These are phyloP conservation scores for Vaccinium vitisidaea DNA, from an alignment of 148 eudicot genomes.

Conservation along the genomic window DNA sequence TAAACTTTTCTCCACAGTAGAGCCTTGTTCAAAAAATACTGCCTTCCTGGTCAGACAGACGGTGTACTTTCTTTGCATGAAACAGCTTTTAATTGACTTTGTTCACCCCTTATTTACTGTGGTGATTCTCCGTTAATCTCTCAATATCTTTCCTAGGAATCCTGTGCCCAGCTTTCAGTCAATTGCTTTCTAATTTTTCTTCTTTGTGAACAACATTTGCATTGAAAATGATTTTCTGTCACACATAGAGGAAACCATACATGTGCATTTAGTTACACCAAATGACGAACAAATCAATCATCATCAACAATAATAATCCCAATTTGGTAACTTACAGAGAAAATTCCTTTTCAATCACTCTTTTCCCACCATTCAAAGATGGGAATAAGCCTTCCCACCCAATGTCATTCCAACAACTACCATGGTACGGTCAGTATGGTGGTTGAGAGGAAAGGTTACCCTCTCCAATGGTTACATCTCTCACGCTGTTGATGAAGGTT, in stretches of 20 bases:
- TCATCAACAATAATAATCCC: constrained; percentile 24
- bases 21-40: constrained; percentile 1
- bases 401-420: too few relatives aligned
- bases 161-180: background rate
- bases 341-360: constrained; percentile 30
- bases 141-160: background rate
- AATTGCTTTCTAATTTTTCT: constrained; percentile 9
- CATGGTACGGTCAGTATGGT: too few relatives aligned
- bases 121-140: background rate
- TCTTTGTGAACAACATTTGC: constrained; percentile 15
- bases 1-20: background rate
- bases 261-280: constrained; percentile 57
- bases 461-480: too few relatives aligned
- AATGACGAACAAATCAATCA: constrained; percentile 33
- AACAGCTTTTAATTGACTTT: background rate
- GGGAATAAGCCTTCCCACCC: constrained; percentile 30
- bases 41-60: constrained; percentile 5
- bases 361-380: constrained; percentile 19
- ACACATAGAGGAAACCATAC: constrained; percentile 40
- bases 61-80: background rate
- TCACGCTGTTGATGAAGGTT: background rate
- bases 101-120: background rate
- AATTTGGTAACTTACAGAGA: background rate
- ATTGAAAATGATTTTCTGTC: constrained; percentile 20
- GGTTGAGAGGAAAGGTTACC: too few relatives aligned